These are phyloP conservation scores for Onygenales sp. DNA, from an alignment of 2,329 filamentous ascomycete genomes.

Conservation along the genomic window DNA sequence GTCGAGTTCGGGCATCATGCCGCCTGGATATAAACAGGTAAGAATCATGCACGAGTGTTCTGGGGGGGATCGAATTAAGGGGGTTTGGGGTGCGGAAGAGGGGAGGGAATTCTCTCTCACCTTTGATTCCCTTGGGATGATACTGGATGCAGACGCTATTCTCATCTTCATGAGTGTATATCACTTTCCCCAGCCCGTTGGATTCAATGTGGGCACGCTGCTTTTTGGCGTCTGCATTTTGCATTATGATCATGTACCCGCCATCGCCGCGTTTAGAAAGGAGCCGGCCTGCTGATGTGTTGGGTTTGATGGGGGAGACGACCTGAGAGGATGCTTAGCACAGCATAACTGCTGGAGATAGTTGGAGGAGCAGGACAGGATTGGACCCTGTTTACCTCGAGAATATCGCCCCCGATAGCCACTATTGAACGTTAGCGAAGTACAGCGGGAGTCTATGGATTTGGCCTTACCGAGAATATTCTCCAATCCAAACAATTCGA, in stretches of 20 bases:
- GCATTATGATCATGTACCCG: conserved; percentile 43
- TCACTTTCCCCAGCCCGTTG: conserved; percentile 26
- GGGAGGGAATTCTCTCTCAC: conserved; percentile 7
- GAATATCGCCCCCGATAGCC: conserved; percentile 34
- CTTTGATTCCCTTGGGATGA: conserved; percentile 35
- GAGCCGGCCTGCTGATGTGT: conserved; percentile 33
- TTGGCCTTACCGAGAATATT: conserved; percentile 27
- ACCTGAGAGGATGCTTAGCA: conserved; percentile 12
- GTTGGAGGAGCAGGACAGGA: no score
- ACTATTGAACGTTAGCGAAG: conserved; percentile 17
- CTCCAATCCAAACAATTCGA: conserved; percentile 30
- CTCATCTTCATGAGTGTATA: conserved; percentile 25
- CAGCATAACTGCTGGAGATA: background rate
- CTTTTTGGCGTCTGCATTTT: conserved; percentile 30
- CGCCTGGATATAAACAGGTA: conserved; percentile 18
- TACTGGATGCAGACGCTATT: conserved; percentile 33
- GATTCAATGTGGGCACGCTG: conserved; percentile 29
- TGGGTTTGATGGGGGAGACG: conserved; percentile 27
- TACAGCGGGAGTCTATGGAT: background rate
- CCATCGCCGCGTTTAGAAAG: conserved; percentile 35
- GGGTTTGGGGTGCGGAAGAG: no score
- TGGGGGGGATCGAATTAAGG: background rate
- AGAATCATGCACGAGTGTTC: background rate
- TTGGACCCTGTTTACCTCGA: conserved; percentile 22
- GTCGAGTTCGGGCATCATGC: conserved; percentile 37